A percentile compares a stretch with the other conserved stretches of the same genome.
Evolutionary conservation across 495 filamentous ascomycete genomes (phyloP).

Genomic region (Symbiotaphrina buchneri): DNA sequence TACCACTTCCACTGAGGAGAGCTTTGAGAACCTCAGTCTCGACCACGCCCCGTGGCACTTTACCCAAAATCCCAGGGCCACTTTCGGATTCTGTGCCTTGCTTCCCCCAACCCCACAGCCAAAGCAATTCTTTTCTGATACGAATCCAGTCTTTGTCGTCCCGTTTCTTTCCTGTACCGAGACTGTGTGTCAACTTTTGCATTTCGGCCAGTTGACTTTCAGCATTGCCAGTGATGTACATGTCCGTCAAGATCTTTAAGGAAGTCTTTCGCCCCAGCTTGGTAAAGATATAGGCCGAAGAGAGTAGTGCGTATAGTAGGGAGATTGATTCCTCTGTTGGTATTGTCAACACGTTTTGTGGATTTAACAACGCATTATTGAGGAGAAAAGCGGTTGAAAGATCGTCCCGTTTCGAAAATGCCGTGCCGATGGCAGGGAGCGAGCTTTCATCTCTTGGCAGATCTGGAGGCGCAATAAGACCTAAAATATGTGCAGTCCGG

Average conservation of each 20-base stretch:
- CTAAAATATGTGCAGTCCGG: slow-evolving; percentile 34
- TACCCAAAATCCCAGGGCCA: slow-evolving; percentile 46
- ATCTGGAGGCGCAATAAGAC: slow-evolving; percentile 26
- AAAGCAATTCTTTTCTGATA: slow-evolving; percentile 44
- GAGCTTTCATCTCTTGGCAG: slow-evolving; percentile 16
- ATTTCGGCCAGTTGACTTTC: slow-evolving; percentile 45
- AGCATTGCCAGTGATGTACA: slow-evolving; percentile 30
- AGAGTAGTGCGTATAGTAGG: slow-evolving; percentile 42
- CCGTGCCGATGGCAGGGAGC: slow-evolving; percentile 8
- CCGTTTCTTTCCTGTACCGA: slow-evolving; percentile 22
- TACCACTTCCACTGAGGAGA: slow-evolving; percentile 46
- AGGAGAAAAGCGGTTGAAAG: slow-evolving; percentile 20
- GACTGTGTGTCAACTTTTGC: slow-evolving; percentile 31
- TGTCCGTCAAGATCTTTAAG: slow-evolving; percentile 32
- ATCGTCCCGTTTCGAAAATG: slow-evolving; percentile 10
- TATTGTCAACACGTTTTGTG: slow-evolving; percentile 41
- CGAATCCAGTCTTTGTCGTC: slow-evolving; percentile 46
- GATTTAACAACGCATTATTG: slow-evolving; percentile 31
- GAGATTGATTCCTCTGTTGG: slow-evolving; percentile 34
- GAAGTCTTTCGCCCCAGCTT: slow-evolving; percentile 34
- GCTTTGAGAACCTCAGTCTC: slow-evolving; percentile 58
- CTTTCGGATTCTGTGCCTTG: slow-evolving; percentile 14
- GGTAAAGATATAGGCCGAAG: slow-evolving; percentile 42
- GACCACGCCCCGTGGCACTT: slow-evolving; percentile 34
- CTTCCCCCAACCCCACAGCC: slow-evolving; percentile 62